These are phyloP conservation scores for Solanum infundibuliforme DNA, from an alignment of 257 asterid genomes.

Conservation along the genomic window DNA sequence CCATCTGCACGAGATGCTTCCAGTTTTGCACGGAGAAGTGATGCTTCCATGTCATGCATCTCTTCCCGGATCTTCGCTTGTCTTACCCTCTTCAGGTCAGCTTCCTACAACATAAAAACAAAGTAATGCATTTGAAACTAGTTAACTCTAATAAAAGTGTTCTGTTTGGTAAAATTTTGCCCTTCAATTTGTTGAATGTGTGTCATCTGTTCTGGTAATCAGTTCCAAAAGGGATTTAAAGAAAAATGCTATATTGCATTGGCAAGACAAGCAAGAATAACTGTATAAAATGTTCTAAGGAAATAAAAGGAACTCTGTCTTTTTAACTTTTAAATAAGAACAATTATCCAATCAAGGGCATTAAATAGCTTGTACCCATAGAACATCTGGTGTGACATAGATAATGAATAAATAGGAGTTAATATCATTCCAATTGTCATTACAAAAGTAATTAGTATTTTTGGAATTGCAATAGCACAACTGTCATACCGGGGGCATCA, in stretches of 20 bases:
- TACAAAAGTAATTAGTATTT: not conserved
- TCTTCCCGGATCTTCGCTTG: conserved; percentile 54
- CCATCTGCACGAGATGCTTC: conserved; percentile 94
- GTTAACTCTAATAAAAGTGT: not conserved
- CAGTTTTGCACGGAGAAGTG: conserved; percentile 72
- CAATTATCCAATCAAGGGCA: not conserved
- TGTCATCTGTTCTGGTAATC: not conserved
- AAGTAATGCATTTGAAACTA: conserved; percentile 1
- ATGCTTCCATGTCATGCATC: conserved; percentile 86
- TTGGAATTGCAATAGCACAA: not conserved
- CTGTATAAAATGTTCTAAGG: not conserved
- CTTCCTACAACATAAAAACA: conserved; percentile 56
- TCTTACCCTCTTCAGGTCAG: conserved; percentile 59
- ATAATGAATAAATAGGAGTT: not conserved
- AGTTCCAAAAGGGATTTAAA: not conserved
- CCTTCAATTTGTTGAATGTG: not conserved
- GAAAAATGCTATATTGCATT: not conserved
- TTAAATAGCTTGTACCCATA: not conserved
- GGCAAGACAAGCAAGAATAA: not conserved
- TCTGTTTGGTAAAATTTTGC: not conserved
- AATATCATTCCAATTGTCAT: not conserved
- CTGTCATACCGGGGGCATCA: conserved; percentile 82
- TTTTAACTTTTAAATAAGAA: not conserved
- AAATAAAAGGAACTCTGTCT: not conserved
- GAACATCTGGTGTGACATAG: not conserved